phyloP scores from a whole-genome alignment of 139 green algal genomes.

The Ostreobium quekettii region DNA sequence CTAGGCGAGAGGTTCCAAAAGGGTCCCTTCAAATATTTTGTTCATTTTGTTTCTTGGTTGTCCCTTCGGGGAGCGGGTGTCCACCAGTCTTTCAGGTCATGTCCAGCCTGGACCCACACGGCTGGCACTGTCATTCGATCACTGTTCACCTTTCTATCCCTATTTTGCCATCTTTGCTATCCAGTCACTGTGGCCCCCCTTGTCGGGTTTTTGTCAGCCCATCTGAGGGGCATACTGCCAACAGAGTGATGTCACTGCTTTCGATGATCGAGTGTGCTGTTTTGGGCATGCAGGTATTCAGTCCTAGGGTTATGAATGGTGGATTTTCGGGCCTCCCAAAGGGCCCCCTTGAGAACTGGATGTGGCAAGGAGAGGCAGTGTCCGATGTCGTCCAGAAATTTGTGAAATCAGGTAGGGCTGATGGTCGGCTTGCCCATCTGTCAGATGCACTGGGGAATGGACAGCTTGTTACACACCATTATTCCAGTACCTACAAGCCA shows the following conservation, averaged over 20 bases:
- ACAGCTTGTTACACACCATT: background rate
- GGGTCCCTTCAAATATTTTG: background rate
- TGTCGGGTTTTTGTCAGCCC: background rate
- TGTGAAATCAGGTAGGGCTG: background rate
- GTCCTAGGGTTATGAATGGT: background rate
- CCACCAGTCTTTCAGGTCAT: background rate
- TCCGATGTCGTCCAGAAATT: background rate
- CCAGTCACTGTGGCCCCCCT: background rate
- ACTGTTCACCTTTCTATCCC: too few relatives aligned
- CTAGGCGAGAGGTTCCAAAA: background rate
- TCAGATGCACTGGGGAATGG: background rate
- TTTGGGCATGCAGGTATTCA: background rate
- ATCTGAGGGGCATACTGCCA: too few relatives aligned
- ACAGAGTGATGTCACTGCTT: background rate
- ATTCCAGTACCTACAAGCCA: too few relatives aligned
- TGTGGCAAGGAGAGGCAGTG: conserved; percentile 6
- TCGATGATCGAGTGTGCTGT: too few relatives aligned
- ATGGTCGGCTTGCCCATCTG: too few relatives aligned
- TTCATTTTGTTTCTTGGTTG: background rate
- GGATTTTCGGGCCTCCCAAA: background rate
- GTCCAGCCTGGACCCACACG: too few relatives aligned
- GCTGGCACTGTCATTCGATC: too few relatives aligned
- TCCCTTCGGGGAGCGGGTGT: background rate
- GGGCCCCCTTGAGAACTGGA: background rate
- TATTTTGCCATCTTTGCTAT: background rate